A percentile compares a stretch with the other conserved stretches of the same genome.
Conservation (phyloP, 345 rosid species). For the Syzygium oleosum region DNA sequence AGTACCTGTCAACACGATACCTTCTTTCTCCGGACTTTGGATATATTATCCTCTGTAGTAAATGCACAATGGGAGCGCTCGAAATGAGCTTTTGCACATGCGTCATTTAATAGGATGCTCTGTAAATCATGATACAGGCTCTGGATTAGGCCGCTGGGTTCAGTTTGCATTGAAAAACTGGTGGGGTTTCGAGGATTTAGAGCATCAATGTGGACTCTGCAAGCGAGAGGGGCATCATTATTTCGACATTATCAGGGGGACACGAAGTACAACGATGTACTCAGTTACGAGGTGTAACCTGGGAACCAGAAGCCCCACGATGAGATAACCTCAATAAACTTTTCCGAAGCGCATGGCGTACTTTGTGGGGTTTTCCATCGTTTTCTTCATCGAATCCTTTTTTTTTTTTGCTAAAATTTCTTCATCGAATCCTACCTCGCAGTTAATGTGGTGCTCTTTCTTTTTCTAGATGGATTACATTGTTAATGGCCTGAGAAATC, state of each 20-base stretch:
- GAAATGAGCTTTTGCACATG: not conserved
- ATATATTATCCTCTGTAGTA: not conserved
- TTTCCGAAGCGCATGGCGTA: not conserved
- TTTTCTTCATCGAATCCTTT: not conserved
- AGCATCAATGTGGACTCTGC: not conserved
- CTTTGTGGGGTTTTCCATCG: not conserved
- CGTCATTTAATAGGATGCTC: not conserved
- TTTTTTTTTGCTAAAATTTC: not conserved
- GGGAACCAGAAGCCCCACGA: not conserved
- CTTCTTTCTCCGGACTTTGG: not conserved
- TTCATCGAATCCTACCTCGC: not conserved
- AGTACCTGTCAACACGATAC: not conserved
- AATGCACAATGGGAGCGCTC: not conserved
- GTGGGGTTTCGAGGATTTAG: not conserved
- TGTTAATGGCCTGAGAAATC: not conserved
- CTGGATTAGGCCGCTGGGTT: not conserved
- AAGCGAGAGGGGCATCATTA: not conserved
- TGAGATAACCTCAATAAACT: not conserved
- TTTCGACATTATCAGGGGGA: not conserved
- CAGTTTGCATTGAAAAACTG: not conserved
- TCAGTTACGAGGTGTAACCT: not conserved
- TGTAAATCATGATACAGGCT: not conserved
- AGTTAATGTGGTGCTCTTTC: not conserved
- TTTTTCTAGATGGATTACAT: not conserved
- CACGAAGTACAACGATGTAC: not conserved